Base-by-base conservation (phyloP, 495 filamentous ascomycete species). In the Aeminium ludgeri region DNA sequence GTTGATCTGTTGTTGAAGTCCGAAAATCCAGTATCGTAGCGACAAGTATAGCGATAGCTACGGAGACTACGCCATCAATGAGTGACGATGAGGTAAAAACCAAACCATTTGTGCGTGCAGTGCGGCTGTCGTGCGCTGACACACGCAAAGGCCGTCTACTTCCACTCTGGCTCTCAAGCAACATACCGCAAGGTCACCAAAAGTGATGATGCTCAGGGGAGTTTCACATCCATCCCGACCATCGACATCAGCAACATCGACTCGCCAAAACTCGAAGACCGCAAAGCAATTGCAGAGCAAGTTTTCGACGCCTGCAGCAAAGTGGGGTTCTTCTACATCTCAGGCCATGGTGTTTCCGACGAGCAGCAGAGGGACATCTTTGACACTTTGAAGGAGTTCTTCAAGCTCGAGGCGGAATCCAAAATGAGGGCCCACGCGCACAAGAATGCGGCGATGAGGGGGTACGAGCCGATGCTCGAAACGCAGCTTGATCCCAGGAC, bases 281-380 rank as follows among this genome's bases (percentile, higher is more conserved):
- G 43, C n/a, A 35, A 28, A 13, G 50, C 60, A 20, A 46, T 64
- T 15, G 50, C 36, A 17, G 36, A 51, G 20, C 34, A 44, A 28
- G 53, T 65, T 6, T 41, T 49, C 0, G 46, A 59, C 28, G 60
- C 60, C 1, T 55, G 48, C 38, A 25, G 12, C 6, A 40, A 38
- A 10, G 56, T 64, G 44, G 66, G 66, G 16, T 70, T 70, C 47
- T 70, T 70, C 56, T 64, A 67, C 43, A 58, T 65, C 44, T 62
- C 49, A 2, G 61, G 62, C 50, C 67, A 70, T 39, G 59, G 61
- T 32, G 54, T 70, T 2, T 48, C 59, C 17, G 34, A 46, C 17
- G 38, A 28, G 2, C 5, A 27, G 20, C 56, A 57, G 32, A 28
- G 51, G 11, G 46, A 23, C 0, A 20, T 61, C 11, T 25, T 63